Conservation (phyloP, 2,329 filamentous ascomycete genomes). For the Verticillium klebahnii region DNA sequence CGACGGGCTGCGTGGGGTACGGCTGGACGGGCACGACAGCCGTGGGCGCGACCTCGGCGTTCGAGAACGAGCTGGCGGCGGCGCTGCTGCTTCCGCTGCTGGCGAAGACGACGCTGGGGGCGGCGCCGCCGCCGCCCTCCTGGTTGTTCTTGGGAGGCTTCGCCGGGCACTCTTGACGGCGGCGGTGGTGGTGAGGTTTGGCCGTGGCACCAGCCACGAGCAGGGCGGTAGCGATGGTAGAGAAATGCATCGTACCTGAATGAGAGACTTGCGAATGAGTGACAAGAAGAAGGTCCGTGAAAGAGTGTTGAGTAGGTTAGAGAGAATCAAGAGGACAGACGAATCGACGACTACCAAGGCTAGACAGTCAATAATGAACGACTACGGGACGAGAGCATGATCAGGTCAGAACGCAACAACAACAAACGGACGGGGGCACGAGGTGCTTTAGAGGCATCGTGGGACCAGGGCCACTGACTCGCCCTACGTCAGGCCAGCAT, state of each 20-base stretch:
- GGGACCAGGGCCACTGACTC: neutral
- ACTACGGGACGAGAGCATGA: neutral
- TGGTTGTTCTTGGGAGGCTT: conserved; percentile 6
- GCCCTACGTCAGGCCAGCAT: neutral
- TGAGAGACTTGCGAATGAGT: neutral
- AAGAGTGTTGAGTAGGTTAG: neutral
- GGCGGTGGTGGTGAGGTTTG: conserved; percentile 5
- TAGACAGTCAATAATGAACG: neutral
- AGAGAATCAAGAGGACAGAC: neutral
- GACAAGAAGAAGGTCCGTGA: neutral
- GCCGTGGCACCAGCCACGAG: conserved; percentile 11
- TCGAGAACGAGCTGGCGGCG: neutral
- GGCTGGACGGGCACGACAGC: neutral
- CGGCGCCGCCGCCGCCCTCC: conserved; percentile 4
- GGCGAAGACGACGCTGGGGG: conserved; percentile 2
- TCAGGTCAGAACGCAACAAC: neutral
- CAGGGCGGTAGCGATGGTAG: conserved; percentile 7
- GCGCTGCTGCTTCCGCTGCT: neutral
- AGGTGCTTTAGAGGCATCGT: neutral
- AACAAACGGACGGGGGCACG: neutral
- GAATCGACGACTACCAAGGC: neutral
- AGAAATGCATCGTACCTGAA: conserved; percentile 8
- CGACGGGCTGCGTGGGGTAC: neutral
- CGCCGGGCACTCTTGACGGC: conserved; percentile 5
- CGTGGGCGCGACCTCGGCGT: neutral